A percentile compares a stretch with the other conserved stretches of the same genome.
Conservation (phyloP, 345 rosid species). For the Draba incana region DNA sequence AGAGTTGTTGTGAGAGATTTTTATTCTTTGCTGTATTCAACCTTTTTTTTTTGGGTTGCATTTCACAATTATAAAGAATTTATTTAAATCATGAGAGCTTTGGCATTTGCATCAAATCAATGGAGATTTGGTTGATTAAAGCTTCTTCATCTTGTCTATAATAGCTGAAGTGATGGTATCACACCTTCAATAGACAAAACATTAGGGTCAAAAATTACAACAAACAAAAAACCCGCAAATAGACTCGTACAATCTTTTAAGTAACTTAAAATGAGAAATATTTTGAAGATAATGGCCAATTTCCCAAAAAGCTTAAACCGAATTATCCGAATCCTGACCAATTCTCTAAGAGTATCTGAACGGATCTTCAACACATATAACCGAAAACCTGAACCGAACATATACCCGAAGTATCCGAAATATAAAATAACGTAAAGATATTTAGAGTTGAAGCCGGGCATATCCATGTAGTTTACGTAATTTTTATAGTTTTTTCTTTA, state of each 20-base stretch:
- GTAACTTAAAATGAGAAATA: conserved; percentile 17
- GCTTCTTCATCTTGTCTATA: conserved; percentile 46
- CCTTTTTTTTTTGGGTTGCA: conserved; percentile 5
- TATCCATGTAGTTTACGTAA: too few species aligned
- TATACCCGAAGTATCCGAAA: too few species aligned
- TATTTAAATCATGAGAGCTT: conserved; percentile 37
- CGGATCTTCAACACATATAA: too few species aligned
- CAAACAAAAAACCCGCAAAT: conserved; percentile 5
- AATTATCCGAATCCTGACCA: neutral
- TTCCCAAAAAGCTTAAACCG: conserved; percentile 5
- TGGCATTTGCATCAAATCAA: conserved; percentile 33
- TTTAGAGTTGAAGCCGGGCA: too few species aligned
- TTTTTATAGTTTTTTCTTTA: too few species aligned
- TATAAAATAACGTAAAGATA: too few species aligned
- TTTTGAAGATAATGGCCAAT: neutral
- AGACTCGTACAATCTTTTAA: neutral
- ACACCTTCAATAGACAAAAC: conserved; percentile 58
- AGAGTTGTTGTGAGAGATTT: neutral
- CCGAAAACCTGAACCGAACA: too few species aligned
- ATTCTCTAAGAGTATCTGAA: too few species aligned
- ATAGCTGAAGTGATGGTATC: conserved; percentile 89
- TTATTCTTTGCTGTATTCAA: conserved; percentile 5
- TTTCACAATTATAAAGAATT: conserved; percentile 28
- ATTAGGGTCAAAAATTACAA: neutral
- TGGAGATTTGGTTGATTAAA: too few species aligned